Percentiles rank a stretch among this genome's conserved stretches.
Evolutionary conservation across 2,329 filamentous ascomycete species (phyloP).

Genomic region (Penicillium sp.): DNA sequence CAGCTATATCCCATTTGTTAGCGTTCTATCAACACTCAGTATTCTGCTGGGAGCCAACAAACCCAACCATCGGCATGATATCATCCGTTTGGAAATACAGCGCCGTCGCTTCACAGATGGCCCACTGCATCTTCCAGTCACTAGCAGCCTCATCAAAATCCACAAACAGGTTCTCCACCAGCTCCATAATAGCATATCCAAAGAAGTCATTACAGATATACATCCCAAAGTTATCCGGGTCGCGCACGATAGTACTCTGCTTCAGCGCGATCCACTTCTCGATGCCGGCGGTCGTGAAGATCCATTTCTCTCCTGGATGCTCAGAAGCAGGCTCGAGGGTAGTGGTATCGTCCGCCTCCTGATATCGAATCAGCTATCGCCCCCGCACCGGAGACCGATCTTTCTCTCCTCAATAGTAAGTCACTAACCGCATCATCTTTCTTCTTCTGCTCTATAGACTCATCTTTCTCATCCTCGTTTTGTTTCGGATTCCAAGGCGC

Average conservation of each 20-base stretch:
- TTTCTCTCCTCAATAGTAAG: not conserved
- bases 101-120: conserved; percentile 42
- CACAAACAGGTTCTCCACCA: conserved; percentile 46
- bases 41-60: not conserved
- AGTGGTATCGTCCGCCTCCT: not conserved
- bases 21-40: not conserved
- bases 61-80: conserved; percentile 24
- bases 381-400: not conserved
- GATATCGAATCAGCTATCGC: not conserved
- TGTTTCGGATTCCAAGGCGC: not conserved
- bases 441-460: conserved; percentile 1
- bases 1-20: conserved; percentile 8
- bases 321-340: not conserved
- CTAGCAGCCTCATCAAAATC: conserved; percentile 40
- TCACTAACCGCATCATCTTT: not conserved
- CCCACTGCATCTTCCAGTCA: conserved; percentile 44
- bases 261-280: not conserved
- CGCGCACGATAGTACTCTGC: not conserved
- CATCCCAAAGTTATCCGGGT: conserved; percentile 45
- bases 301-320: not conserved
- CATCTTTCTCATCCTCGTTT: not conserved
- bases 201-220: conserved; percentile 47
- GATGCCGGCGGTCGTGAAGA: not conserved
- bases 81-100: conserved; percentile 29
- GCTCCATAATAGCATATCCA: conserved; percentile 45